These are phyloP conservation scores for Phanerochaete sordida DNA, from an alignment of 768 basidiomycete genomes.

Conservation along the genomic window DNA sequence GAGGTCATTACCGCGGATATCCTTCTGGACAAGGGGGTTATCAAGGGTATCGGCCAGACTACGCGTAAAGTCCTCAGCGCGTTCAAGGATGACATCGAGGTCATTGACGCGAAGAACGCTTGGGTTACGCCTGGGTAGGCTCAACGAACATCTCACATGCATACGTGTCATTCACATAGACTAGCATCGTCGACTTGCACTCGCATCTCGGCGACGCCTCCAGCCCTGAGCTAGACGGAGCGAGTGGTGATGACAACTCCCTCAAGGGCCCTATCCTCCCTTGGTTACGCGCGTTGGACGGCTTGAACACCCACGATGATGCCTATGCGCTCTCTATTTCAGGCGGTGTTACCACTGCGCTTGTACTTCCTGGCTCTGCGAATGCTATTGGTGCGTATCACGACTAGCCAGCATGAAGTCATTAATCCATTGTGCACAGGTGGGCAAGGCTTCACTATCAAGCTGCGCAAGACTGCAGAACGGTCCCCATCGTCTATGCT, in stretches of 20 bases:
- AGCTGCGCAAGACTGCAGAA: slow-evolving; percentile 66
- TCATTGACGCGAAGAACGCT: slow-evolving; percentile 55
- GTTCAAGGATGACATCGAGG: slow-evolving; percentile 21
- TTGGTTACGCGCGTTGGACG: slow-evolving; percentile 69
- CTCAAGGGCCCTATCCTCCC: slow-evolving; percentile 47
- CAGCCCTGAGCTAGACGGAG: slow-evolving; percentile 28
- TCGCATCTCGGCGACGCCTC: slow-evolving; percentile 49
- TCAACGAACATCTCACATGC: background rate
- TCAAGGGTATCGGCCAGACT: slow-evolving; percentile 47
- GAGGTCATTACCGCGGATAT: slow-evolving; percentile 60
- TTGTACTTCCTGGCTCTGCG: slow-evolving; percentile 70
- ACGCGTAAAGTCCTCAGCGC: background rate
- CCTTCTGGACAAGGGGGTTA: slow-evolving; percentile 59
- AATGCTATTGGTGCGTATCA: slow-evolving; percentile 50
- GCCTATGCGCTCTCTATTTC: slow-evolving; percentile 51
- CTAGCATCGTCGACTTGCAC: slow-evolving; percentile 51
- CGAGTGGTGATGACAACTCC: slow-evolving; percentile 53
- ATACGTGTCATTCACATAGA: background rate
- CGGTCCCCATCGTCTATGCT: slow-evolving; percentile 66
- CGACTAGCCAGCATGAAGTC: no score
- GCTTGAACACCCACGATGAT: slow-evolving; percentile 69
- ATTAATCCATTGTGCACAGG: slow-evolving; percentile 34
- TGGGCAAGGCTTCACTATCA: slow-evolving; percentile 78
- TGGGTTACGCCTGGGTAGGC: slow-evolving; percentile 60
- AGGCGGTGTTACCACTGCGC: slow-evolving; percentile 72